Conservation (phyloP, 768 basidiomycete species). For the Lentinula sp. region DNA sequence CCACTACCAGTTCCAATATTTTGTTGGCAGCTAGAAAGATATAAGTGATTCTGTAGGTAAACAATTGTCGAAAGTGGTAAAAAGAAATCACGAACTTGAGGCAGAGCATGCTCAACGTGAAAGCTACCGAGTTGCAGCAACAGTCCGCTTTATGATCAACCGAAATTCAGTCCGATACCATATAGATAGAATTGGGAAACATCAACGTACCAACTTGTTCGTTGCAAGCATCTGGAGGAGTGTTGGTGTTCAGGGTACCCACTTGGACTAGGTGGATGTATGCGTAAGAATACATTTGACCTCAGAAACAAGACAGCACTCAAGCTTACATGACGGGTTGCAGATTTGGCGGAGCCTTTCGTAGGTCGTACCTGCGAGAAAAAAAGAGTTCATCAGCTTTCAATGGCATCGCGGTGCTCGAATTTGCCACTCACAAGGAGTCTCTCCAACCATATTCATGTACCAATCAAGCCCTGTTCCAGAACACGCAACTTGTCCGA, state of each 20-base stretch:
- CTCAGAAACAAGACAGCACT: not conserved
- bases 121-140: slow-evolving; percentile 21
- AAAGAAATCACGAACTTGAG: slow-evolving; percentile 14
- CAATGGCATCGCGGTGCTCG: not conserved
- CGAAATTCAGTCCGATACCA: not conserved
- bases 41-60: too few relatives aligned
- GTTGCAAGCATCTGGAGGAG: slow-evolving; percentile 18
- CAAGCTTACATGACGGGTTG: slow-evolving; percentile 13
- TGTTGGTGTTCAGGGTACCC: slow-evolving; percentile 13
- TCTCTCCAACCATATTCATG: slow-evolving; percentile 18
- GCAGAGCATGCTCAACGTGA: slow-evolving; percentile 20
- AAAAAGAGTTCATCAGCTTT: not conserved
- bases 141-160: slow-evolving; percentile 12
- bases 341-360: slow-evolving; percentile 20
- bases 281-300: not conserved
- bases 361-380: slow-evolving; percentile 15
- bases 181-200: not conserved
- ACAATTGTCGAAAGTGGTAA: not conserved
- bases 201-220: slow-evolving; percentile 15
- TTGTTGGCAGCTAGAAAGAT: slow-evolving; percentile 16
- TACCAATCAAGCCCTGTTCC: slow-evolving; percentile 19
- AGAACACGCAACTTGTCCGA: slow-evolving; percentile 16
- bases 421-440: slow-evolving; percentile 14
- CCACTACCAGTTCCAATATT: slow-evolving; percentile 7
- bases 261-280: slow-evolving; percentile 12